Base-by-base conservation (phyloP, 2,329 filamentous ascomycete species). In the Fusarium siculi region DNA sequence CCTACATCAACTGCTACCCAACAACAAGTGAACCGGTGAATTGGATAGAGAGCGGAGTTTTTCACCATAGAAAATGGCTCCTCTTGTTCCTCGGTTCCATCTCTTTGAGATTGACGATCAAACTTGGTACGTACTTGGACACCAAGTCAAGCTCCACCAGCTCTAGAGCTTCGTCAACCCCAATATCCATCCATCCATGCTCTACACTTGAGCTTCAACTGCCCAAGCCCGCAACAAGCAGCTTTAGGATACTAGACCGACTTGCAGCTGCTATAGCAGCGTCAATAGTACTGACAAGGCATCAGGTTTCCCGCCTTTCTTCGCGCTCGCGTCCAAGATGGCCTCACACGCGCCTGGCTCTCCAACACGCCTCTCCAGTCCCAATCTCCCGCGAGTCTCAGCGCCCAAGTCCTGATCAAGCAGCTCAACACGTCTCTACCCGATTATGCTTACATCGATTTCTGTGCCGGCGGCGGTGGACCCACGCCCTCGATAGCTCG, bases 381-480 rank as follows among this genome's bases (percentile, higher is more conserved):
- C 34, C 81, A 82, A 56, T 88, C 89, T 14, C 89, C 91, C 3
- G 90, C 91, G 23, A 82, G 85, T n/a, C 79, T 91, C 46, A 90
- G 89, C n/a, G 88, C 91, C 52, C 80, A 84, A 47, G 82, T 89
- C 25, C 86, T 94, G 50, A 83, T 86, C 43, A 81, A 81, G 28
- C 82, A 87, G 46, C 85, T 92, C 19, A 84, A 85, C 40, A 67
- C 77, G 9, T 77, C 83, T 32, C 82, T 89, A 3, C 81, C 84
- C 23, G 80, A 84, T 4, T 90, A 92, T 80, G 90, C 87, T 23
- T 90, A 93, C 74, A 87, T 95, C 69, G 93, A 95, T 82, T 93
- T 94, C 81, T 94, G 92, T 80, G 91, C 92, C 5, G 93, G 93
- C 57, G 91, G 88, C 19, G 93, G 93, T 44, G 93, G 93, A 0